Percentiles rank a stretch among this genome's conserved stretches.
phyloP scores from a whole-genome alignment of 768 basidiomycete genomes.

The Nevesoporus exiguus region DNA sequence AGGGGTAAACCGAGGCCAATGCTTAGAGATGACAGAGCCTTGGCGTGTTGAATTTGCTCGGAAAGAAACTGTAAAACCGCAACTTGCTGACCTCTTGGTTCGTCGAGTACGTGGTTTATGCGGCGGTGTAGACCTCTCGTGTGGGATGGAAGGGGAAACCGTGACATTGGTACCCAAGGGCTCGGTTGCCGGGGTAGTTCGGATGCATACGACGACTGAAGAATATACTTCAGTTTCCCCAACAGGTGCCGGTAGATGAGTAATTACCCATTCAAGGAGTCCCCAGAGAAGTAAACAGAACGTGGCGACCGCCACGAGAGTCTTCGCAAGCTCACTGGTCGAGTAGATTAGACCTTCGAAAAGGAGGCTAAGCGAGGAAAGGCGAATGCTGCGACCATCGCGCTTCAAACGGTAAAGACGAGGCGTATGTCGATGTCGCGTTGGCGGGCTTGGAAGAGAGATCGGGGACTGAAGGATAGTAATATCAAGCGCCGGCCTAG shows the following conservation, averaged over 20 bases:
- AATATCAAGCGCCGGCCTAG: slow-evolving; percentile 10
- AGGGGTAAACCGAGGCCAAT: slow-evolving; percentile 19
- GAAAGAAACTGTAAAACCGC: slow-evolving; percentile 26
- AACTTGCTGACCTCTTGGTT: slow-evolving; percentile 15
- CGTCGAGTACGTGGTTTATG: slow-evolving; percentile 1
- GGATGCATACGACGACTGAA: slow-evolving; percentile 15
- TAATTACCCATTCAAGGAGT: slow-evolving; percentile 24
- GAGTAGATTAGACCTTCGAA: slow-evolving; percentile 6
- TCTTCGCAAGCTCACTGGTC: slow-evolving; percentile 13
- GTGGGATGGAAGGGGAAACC: slow-evolving; percentile 10
- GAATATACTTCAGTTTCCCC: slow-evolving; percentile 5
- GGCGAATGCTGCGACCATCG: neutral
- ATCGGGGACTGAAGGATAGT: slow-evolving; percentile 10
- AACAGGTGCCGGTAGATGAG: neutral
- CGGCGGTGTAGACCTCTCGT: slow-evolving; percentile 6
- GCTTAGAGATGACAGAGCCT: slow-evolving; percentile 22
- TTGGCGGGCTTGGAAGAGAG: neutral
- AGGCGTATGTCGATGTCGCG: neutral
- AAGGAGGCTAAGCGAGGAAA: neutral
- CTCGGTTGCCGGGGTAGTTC: slow-evolving; percentile 3
- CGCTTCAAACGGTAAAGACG: neutral
- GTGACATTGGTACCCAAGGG: neutral
- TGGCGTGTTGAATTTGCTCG: slow-evolving; percentile 30
- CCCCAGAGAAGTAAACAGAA: slow-evolving; percentile 23
- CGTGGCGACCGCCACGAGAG: slow-evolving; percentile 9